Base-by-base conservation (phyloP, 2,329 filamentous ascomycete species). In the Didymella pinodella region DNA sequence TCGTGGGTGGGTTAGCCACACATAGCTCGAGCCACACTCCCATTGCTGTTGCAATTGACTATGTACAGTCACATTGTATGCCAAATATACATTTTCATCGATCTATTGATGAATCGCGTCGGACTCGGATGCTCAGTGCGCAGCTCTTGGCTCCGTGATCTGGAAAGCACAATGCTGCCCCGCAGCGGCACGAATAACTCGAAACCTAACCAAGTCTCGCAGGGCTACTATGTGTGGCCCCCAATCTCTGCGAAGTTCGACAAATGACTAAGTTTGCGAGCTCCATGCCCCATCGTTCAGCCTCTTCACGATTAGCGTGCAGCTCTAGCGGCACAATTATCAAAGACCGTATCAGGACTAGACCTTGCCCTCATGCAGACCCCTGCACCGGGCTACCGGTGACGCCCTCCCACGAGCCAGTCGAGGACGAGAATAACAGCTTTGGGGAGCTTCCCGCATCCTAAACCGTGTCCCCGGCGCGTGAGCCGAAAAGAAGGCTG, bases 401-500 rank as follows among this genome's bases (percentile, higher is more conserved):
- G 40, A 49, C 40, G 28, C 31, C 25, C 40, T 52, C 61, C 61
- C 53, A 61, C 63, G 63, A 70, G 61, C 73, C 74, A 75, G 63
- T 73, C 32, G 52, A 66, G 52, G 61, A 66, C 67, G 59, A 72
- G 70, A 74, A 76, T 74, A 74, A 72, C 71, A 64, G 62, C 61
- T 61, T 62, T 59, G 18, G 50, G 66, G 67, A 63, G 67, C 69
- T 65, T 71, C 62, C 64, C 58, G 63, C 66, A 64, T 54, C 52
- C 53, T 45, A 63, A 63, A 56, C 65, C 61, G 61, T 68, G 63
- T 67, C 52, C 62, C 68, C 65, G 66, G 69, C 65, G 64, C 59
- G 61, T 61, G 64, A 59, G 67, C 68, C 68, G 66, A 62, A 65
- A 63, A 54, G 14, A 56, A 57, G 53, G 52, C 59, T 60, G 60